These are phyloP conservation scores for Pseudonitzschia delicatissima DNA, from an alignment of 108 stramenopile genomes.

Conservation along the genomic window DNA sequence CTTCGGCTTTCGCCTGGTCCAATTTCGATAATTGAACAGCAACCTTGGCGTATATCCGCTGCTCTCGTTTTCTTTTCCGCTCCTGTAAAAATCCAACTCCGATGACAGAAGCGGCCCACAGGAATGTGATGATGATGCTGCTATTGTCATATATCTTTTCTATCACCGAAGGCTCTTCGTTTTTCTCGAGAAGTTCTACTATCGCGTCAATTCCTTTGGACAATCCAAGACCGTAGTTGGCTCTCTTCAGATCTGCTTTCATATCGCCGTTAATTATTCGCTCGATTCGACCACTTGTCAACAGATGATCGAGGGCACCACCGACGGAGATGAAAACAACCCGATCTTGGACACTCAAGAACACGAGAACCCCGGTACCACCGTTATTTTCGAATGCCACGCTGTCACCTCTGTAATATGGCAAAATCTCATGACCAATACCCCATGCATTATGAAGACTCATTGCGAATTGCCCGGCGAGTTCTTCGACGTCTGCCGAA, in stretches of 20 bases:
- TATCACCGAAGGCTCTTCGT: conserved; percentile 28
- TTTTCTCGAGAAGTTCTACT: conserved; percentile 25
- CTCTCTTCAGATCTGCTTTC: conserved; percentile 32
- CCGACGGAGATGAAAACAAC: conserved; percentile 52
- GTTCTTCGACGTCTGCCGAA: conserved; percentile 10
- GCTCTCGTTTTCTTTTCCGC: conserved; percentile 7
- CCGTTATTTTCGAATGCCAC: background rate
- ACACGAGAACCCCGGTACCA: conserved; percentile 57
- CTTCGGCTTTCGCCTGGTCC: conserved; percentile 49
- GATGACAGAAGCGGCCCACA: conserved; percentile 13
- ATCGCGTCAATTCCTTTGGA: conserved; percentile 25
- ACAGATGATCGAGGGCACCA: conserved; percentile 28
- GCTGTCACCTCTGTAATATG: background rate
- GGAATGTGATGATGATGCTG: background rate
- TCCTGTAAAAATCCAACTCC: background rate
- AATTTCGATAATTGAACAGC: conserved; percentile 40
- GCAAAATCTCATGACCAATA: conserved; percentile 35
- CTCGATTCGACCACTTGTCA: conserved; percentile 40
- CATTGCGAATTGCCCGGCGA: conserved; percentile 20
- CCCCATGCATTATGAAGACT: conserved; percentile 49
- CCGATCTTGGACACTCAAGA: conserved; percentile 46
- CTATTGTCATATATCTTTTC: conserved; percentile 18
- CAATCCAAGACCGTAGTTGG: conserved; percentile 37
- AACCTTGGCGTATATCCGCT: conserved; percentile 38
- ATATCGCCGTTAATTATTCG: conserved; percentile 27